Base-by-base conservation (phyloP, 108 stramenopile species). In the Skeletonema potamos region DNA sequence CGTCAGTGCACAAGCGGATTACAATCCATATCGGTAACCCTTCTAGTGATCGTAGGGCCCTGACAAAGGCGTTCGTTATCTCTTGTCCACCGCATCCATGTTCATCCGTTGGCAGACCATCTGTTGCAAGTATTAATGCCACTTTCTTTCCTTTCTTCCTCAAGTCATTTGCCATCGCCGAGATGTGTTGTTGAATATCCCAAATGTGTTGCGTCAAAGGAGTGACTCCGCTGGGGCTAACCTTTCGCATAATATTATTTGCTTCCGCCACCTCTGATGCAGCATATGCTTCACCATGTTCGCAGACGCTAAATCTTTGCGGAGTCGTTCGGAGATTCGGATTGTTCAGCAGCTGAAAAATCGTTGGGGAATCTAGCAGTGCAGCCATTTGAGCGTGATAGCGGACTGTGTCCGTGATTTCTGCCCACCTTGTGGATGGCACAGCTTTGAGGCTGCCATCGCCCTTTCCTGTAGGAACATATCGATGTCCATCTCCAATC, bases 1-100 rank as follows among this genome's bases (percentile, higher is more conserved):
- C 88, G 64, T 95, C 90, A 0, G 94, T 95, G 65, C 94, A 95
- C 30, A 95, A 77, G 13, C 91, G 82, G 10, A 95, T 73, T 15
- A 92, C 89, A 18, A 90, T 54, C 83, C 85, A 86, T 9, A 91
- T 86, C 0, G 94, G 94, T 20, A 92, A 72, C 13, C 83, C 87
- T 58, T 88, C 69, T 15, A 95, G 76, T 1, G 77, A 70, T 48
- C 73, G 54, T 27, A 95, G 62, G 3, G 81, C 81, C 24, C 59
- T 29, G 2, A 72, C 56, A 46, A 89, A 76, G 61, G 79, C 69
- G 54, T 66, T 33, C 12, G 58, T 70, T 7, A 73, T 48, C 2
- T 61, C 41, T 17, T 71, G 30, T 37, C 81, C 74, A n/a, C 67
- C 66, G 13, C 58, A 41, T 15, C 87, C 85, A 15, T 51, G 64